A percentile compares a stretch with the other conserved stretches of the same genome.
These are phyloP conservation scores for Eucalyptus urophylla DNA, from an alignment of 345 rosid species.

Conservation along the genomic window DNA sequence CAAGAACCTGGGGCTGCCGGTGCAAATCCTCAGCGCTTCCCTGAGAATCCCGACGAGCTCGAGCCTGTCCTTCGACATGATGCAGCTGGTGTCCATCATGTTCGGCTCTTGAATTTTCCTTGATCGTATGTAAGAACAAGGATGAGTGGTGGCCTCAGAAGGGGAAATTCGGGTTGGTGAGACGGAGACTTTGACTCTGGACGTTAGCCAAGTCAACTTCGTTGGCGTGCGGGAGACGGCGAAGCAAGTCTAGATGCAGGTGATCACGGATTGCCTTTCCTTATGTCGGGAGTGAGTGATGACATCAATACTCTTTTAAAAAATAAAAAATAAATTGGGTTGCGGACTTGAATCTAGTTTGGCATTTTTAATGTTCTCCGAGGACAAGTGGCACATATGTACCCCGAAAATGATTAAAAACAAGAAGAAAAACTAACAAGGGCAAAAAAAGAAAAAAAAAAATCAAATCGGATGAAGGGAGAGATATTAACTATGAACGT, in stretches of 20 bases:
- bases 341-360: background rate
- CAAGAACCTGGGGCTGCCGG: slow-evolving; percentile 6
- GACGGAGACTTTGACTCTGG: background rate
- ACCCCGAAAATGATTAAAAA: too few relatives aligned
- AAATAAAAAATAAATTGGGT: too few relatives aligned
- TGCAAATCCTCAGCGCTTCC: background rate
- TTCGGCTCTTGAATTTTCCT: background rate
- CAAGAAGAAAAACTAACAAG: background rate
- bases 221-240: background rate
- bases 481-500: background rate
- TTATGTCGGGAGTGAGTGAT: too few relatives aligned
- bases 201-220: background rate
- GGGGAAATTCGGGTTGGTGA: background rate
- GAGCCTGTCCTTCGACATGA: background rate
- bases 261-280: too few relatives aligned
- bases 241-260: background rate
- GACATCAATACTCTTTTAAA: too few relatives aligned
- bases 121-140: background rate
- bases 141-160: background rate
- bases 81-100: background rate
- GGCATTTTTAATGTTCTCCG: background rate
- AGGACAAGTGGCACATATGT: background rate
- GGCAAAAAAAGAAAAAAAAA: background rate
- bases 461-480: background rate
- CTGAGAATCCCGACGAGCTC: slow-evolving; percentile 5